phyloP scores from a whole-genome alignment of 225 moss, liverwort and hornwort species.

The Lunularia cruciata region DNA sequence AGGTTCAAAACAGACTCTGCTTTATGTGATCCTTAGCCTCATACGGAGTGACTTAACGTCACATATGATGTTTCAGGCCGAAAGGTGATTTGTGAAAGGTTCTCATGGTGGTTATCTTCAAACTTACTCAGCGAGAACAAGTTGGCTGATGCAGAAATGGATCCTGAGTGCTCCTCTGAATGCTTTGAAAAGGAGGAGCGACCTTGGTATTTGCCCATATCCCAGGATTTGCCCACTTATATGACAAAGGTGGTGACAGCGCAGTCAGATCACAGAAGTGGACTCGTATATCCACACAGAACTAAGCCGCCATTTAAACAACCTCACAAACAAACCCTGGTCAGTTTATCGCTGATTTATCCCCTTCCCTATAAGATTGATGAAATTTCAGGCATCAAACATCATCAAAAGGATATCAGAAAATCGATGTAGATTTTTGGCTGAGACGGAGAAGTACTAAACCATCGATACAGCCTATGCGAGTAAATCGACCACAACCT shows the following conservation, averaged over 20 bases:
- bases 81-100: not conserved
- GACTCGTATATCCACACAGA: conserved; percentile 38
- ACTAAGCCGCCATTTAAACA: conserved; percentile 27
- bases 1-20: no score
- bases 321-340: conserved; percentile 27
- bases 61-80: not conserved
- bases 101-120: not conserved
- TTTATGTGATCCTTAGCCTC: no score
- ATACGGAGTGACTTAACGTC: not conserved
- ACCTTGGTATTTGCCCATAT: not conserved
- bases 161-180: conserved; percentile 29
- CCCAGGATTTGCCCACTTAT: conserved; percentile 8
- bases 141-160: conserved; percentile 27
- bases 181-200: conserved; percentile 25
- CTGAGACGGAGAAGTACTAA: no score
- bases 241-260: conserved; percentile 30
- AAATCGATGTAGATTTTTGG: no score
- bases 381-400: no score
- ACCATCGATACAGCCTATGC: no score
- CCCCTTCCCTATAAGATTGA: no score
- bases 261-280: conserved; percentile 6
- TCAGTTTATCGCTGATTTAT: no score
- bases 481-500: no score
- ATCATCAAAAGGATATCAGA: no score
- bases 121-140: no score